Evolutionary conservation across 2,329 filamentous ascomycete genomes (phyloP).

Genomic region (Dothideomycetidae sp.): DNA sequence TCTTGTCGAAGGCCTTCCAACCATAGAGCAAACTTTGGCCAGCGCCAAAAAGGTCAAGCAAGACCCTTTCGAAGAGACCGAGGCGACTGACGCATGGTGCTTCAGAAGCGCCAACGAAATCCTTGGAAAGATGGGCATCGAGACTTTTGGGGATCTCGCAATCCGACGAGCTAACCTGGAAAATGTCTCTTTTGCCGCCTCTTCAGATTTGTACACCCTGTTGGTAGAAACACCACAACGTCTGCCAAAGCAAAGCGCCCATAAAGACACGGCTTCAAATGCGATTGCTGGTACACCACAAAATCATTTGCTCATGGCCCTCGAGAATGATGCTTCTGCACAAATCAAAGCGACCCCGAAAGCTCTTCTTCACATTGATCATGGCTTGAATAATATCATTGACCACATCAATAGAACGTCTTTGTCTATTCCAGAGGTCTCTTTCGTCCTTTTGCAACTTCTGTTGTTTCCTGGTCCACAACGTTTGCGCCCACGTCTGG

Average conservation of each 20-base stretch:
- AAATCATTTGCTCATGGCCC: constrained; percentile 3
- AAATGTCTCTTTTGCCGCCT: constrained; percentile 28
- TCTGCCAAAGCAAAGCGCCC: constrained; percentile 40
- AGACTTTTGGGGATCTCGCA: constrained; percentile 2
- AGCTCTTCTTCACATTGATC: constrained; percentile 12
- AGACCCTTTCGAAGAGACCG: constrained; percentile 7
- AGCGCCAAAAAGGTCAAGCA: constrained; percentile 9
- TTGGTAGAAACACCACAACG: constrained; percentile 17
- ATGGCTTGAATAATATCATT: constrained; percentile 29
- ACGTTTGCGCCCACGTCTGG: constrained; percentile 10
- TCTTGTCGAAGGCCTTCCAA: constrained; percentile 25
- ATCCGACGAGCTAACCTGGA: constrained; percentile 18
- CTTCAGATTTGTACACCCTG: constrained; percentile 1
- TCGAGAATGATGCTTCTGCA: constrained; percentile 9
- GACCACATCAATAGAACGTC: constrained; percentile 32
- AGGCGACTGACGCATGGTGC: constrained; percentile 4
- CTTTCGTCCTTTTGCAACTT: constrained; percentile 39
- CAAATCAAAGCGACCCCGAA: constrained; percentile 12
- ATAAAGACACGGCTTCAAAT: constrained; percentile 38
- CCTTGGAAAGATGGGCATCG: constrained; percentile 1
- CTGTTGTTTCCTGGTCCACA: constrained; percentile 32
- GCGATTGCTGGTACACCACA: constrained; percentile 34
- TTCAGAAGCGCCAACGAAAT: constrained; percentile 5
- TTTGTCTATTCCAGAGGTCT: constrained; percentile 37
- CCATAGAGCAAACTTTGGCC: background rate